These are phyloP conservation scores for Aureobasidium sp. DNA, from an alignment of 2,329 filamentous ascomycete species.

Conservation along the genomic window DNA sequence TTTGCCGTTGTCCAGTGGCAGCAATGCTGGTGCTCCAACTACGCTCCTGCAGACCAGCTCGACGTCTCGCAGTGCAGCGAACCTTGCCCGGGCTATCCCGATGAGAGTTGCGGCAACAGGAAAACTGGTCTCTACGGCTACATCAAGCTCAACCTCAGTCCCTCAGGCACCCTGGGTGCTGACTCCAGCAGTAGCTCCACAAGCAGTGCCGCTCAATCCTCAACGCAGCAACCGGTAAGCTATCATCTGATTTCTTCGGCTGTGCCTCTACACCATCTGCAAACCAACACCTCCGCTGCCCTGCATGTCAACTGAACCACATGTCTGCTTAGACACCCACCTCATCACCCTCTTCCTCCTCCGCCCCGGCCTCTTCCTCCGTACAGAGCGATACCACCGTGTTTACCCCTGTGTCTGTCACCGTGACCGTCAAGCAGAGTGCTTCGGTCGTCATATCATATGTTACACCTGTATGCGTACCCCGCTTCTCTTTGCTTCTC, in stretches of 20 bases:
- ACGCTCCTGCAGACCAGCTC: conserved; percentile 44
- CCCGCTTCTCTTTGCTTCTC: conserved; percentile 12
- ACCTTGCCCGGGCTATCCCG: conserved; percentile 59
- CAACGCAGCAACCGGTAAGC: neutral
- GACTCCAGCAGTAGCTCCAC: conserved; percentile 27
- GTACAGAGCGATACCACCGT: conserved; percentile 7
- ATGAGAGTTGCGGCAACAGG: conserved; percentile 55
- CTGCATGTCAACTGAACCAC: neutral
- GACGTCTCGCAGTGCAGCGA: conserved; percentile 42
- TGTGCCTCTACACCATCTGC: neutral
- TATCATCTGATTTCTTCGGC: neutral
- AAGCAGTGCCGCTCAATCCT: conserved; percentile 11
- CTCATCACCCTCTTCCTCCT: conserved; percentile 10
- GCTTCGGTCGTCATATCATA: conserved; percentile 20
- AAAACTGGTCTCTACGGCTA: conserved; percentile 53
- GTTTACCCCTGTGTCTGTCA: conserved; percentile 12
- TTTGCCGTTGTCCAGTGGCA: conserved; percentile 59
- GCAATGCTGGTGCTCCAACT: conserved; percentile 68
- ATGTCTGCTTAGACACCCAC: conserved; percentile 9
- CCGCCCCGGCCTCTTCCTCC: neutral
- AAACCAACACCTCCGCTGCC: neutral
- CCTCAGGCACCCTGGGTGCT: conserved; percentile 47
- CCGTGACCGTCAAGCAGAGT: conserved; percentile 21
- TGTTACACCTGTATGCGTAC: conserved; percentile 24
- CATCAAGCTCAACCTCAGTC: conserved; percentile 43